phyloP scores from a whole-genome alignment of 2,329 filamentous ascomycete genomes.

The Trichoderma sp. region DNA sequence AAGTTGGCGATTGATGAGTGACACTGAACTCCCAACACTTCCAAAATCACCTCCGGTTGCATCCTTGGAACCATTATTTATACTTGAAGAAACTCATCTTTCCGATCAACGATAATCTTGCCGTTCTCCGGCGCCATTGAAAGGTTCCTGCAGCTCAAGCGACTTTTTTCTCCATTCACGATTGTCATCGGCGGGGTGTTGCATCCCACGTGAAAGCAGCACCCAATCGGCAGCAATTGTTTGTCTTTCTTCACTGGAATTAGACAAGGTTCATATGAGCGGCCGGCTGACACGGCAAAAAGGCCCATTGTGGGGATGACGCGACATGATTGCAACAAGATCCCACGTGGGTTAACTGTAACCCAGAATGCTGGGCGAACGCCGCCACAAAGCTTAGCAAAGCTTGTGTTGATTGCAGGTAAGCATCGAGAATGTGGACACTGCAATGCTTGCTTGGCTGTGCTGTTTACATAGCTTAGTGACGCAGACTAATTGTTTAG shows the following conservation, averaged over 20 bases:
- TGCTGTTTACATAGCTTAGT: not conserved
- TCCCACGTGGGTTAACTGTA: not conserved
- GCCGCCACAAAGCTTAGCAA: not conserved
- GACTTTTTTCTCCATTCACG: not conserved
- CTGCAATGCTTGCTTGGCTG: not conserved
- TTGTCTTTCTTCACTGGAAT: not conserved
- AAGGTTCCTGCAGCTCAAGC: not conserved
- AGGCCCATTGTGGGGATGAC: not conserved
- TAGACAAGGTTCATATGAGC: not conserved
- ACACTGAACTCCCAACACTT: not conserved
- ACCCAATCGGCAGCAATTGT: not conserved
- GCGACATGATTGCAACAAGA: not conserved
- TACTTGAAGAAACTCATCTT: not conserved
- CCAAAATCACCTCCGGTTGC: not conserved
- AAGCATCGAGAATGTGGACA: not conserved
- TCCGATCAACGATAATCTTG: not conserved
- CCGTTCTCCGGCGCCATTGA: not conserved
- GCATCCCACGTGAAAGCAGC: not conserved
- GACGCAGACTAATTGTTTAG: not conserved
- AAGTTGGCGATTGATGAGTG: not conserved
- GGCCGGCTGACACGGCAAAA: not conserved
- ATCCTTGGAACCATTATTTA: not conserved
- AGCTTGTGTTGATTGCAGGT: not conserved
- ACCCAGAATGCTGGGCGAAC: not conserved
- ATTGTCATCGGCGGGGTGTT: not conserved